phyloP scores from a whole-genome alignment of 139 green algal species.

The Trebouxia sp. region DNA sequence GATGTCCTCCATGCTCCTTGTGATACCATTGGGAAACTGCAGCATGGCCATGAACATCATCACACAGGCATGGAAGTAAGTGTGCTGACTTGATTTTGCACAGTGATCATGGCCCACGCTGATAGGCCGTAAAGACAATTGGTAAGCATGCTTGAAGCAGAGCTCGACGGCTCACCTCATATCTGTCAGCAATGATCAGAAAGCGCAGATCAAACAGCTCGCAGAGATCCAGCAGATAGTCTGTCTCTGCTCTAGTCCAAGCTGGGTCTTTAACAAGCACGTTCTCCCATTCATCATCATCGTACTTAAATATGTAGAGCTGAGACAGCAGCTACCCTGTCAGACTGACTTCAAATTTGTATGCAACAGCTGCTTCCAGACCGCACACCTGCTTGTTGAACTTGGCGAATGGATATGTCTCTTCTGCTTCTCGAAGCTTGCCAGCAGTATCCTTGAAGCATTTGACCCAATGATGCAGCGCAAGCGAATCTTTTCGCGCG shows the following conservation, averaged over 20 bases:
- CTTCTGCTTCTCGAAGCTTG: constrained; percentile 61
- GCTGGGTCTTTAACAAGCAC: constrained; percentile 52
- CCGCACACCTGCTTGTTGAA: constrained; percentile 86
- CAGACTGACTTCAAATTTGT: not conserved
- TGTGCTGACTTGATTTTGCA: not conserved
- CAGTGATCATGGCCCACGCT: not conserved
- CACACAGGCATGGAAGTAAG: not conserved
- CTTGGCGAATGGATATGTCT: constrained; percentile 87
- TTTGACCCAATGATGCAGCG: constrained; percentile 87
- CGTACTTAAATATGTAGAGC: constrained; percentile 58
- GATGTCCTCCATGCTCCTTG: constrained; percentile 80
- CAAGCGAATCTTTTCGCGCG: constrained; percentile 68
- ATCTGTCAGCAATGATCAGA: constrained; percentile 82
- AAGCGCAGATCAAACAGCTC: constrained; percentile 81
- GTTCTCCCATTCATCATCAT: constrained; percentile 74
- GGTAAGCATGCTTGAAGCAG: not conserved
- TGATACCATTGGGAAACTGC: constrained; percentile 54
- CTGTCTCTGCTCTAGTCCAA: constrained; percentile 85
- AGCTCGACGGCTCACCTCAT: constrained; percentile 51
- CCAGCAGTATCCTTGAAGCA: constrained; percentile 75
- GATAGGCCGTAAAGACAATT: not conserved
- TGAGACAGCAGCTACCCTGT: not conserved
- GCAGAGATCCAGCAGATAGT: constrained; percentile 86
- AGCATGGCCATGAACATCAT: not conserved
- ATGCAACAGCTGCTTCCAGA: not conserved